Evolutionary conservation across 805 yeast species (phyloP).

Genomic region (Monosporozyma unispora): DNA sequence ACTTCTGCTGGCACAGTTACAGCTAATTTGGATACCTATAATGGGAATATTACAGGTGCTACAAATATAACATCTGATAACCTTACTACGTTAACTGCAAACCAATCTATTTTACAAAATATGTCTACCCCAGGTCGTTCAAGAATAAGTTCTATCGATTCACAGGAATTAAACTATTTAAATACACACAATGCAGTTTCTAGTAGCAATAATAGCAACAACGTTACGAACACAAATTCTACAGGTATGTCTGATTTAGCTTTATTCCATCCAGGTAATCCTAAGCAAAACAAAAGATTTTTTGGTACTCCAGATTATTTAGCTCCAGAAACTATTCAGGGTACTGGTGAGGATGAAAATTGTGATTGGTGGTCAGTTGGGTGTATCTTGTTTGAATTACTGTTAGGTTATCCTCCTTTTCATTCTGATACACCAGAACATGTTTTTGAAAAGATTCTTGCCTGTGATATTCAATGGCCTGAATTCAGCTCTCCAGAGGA

Average conservation of each 20-base stretch:
- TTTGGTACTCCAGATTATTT: conserved; percentile 98
- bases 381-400: conserved; percentile 83
- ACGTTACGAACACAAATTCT: not conserved
- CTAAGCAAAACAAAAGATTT: conserved; percentile 49
- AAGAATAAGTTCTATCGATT: not conserved
- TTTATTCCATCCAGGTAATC: conserved; percentile 63
- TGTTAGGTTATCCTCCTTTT: conserved; percentile 93
- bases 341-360: conserved; percentile 69
- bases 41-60: not conserved
- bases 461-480: conserved; percentile 80
- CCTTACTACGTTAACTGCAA: not conserved
- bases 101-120: not conserved
- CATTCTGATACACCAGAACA: conserved; percentile 70
- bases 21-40: not conserved
- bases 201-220: not conserved
- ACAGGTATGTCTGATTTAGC: conserved; percentile 38
- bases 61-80: not conserved
- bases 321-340: conserved; percentile 91
- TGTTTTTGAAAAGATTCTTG: conserved; percentile 75
- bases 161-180: not conserved
- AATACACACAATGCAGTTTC: not conserved
- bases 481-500: conserved; percentile 39
- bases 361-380: conserved; percentile 93
- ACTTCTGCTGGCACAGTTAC: not conserved
- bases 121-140: conserved; percentile 3